Evolutionary conservation across 495 filamentous ascomycete genomes (phyloP).

Genomic region (Neurospora sublineolata): DNA sequence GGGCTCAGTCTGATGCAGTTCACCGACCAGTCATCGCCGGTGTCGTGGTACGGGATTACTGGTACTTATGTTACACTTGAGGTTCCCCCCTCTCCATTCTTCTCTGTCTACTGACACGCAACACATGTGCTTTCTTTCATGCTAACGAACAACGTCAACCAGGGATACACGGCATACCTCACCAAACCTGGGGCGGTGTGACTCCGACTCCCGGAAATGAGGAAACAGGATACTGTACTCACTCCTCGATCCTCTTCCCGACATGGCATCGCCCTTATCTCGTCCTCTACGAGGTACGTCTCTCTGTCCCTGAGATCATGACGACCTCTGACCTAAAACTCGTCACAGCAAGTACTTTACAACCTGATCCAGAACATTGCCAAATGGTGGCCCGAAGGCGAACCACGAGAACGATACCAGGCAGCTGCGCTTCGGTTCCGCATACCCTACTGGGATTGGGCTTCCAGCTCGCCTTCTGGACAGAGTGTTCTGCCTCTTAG

Average conservation of each 20-base stretch:
- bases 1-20: slow-evolving; percentile 43
- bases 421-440: slow-evolving; percentile 44
- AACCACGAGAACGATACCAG: slow-evolving; percentile 32
- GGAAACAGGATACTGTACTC: slow-evolving; percentile 51
- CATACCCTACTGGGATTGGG: slow-evolving; percentile 62
- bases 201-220: slow-evolving; percentile 31
- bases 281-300: slow-evolving; percentile 51
- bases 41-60: slow-evolving; percentile 50
- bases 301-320: slow-evolving; percentile 4
- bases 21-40: slow-evolving; percentile 37
- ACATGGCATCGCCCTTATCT: slow-evolving; percentile 67
- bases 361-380: slow-evolving; percentile 40
- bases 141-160: background rate
- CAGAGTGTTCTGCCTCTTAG: slow-evolving; percentile 37
- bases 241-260: slow-evolving; percentile 53
- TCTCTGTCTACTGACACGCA: slow-evolving; percentile 2
- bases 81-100: background rate
- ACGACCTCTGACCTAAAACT: background rate
- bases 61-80: slow-evolving; percentile 8
- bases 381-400: slow-evolving; percentile 37
- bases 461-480: slow-evolving; percentile 36
- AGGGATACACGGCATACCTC: slow-evolving; percentile 58
- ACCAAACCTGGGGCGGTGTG: slow-evolving; percentile 46
- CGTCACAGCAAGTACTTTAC: slow-evolving; percentile 44
- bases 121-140: background rate